These are phyloP conservation scores for Elymus sibiricus DNA, from an alignment of 176 grass and related monocot genomes.

Conservation along the genomic window DNA sequence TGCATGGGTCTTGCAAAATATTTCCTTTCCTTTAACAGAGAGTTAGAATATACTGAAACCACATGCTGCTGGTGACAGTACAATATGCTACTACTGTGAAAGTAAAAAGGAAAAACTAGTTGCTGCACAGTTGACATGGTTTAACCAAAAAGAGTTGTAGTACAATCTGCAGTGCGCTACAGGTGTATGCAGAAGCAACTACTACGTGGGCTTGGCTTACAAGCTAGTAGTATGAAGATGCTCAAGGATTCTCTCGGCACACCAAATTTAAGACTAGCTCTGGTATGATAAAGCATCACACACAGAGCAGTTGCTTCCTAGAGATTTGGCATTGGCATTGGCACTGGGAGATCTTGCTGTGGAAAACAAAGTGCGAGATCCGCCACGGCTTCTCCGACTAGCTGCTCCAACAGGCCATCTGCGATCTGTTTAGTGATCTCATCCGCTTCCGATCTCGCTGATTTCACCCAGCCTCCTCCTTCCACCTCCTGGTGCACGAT, in stretches of 20 bases:
- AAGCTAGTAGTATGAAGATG: slow-evolving; percentile 24
- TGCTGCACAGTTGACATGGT: background rate
- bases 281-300: background rate
- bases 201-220: slow-evolving; percentile 15
- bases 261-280: slow-evolving; percentile 17
- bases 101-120: background rate
- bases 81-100: slow-evolving; percentile 1
- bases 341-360: slow-evolving; percentile 1
- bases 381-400: slow-evolving; percentile 46
- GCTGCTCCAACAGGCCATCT: slow-evolving; percentile 51
- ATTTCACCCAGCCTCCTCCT: slow-evolving; percentile 49
- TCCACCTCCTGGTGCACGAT: slow-evolving; percentile 58
- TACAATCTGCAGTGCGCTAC: background rate
- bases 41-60: background rate
- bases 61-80: background rate
- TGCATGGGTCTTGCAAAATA: slow-evolving; percentile 29
- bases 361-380: slow-evolving; percentile 38
- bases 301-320: slow-evolving; percentile 36
- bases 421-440: slow-evolving; percentile 50
- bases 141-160: background rate
- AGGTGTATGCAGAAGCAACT: slow-evolving; percentile 29
- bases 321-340: background rate
- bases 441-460: slow-evolving; percentile 50
- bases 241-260: slow-evolving; percentile 3
- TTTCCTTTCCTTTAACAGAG: slow-evolving; percentile 23